Evolutionary conservation across 441 rosid species (phyloP).

Genomic region (Erodium trifolium): DNA sequence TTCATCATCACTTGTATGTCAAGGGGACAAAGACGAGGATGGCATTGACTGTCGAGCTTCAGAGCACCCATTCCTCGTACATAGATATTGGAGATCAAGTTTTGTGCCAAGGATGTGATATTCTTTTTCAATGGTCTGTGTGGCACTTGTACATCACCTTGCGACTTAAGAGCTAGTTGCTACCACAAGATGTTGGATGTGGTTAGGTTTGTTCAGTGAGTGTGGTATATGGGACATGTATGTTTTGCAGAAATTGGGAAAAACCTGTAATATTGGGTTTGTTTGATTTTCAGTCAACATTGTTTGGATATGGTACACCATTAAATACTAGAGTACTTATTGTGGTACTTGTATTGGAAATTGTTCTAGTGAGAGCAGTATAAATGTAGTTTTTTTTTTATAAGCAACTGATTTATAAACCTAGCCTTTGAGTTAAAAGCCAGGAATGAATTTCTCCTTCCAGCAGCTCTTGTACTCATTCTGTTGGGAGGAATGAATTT

Average conservation of each 20-base stretch:
- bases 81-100: too few relatives aligned
- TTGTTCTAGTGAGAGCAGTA: too few relatives aligned
- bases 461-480: too few relatives aligned
- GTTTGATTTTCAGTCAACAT: too few relatives aligned
- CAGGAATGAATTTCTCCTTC: too few relatives aligned
- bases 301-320: background rate
- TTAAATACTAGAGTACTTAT: background rate
- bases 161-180: background rate
- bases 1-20: too few relatives aligned
- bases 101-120: too few relatives aligned
- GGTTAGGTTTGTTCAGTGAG: background rate
- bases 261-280: background rate
- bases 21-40: background rate
- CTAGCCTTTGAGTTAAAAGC: too few relatives aligned
- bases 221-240: background rate
- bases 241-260: background rate
- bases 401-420: too few relatives aligned
- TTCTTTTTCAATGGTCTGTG: background rate
- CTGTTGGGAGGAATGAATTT: too few relatives aligned
- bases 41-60: background rate
- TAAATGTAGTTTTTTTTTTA: too few relatives aligned
- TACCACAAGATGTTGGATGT: background rate
- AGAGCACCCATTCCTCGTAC: too few relatives aligned
- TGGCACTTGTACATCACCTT: background rate
- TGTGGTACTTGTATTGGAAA: background rate